These are phyloP conservation scores for Vigna unguiculata DNA, from an alignment of 306 rosid genomes.

Conservation along the genomic window DNA sequence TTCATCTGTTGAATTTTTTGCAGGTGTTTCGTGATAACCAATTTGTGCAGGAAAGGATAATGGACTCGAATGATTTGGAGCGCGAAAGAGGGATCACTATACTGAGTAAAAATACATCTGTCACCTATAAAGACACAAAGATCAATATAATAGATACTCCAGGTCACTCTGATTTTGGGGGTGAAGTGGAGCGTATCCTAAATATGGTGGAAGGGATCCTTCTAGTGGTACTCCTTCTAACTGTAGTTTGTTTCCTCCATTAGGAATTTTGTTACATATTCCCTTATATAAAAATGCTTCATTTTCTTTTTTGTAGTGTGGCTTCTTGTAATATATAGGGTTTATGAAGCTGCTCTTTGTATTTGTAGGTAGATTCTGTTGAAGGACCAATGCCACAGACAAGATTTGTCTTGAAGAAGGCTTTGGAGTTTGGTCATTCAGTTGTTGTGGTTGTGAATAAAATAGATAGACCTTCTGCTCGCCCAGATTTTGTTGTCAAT, in stretches of 20 bases:
- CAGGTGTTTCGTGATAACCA: conserved; percentile 98
- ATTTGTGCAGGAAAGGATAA: conserved; percentile 92
- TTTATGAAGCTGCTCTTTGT: conserved; percentile 11
- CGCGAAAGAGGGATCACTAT: conserved; percentile 98
- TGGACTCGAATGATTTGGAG: conserved; percentile 99
- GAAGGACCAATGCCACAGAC: conserved; percentile 99
- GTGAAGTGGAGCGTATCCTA: conserved; percentile 96
- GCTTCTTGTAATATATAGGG: not conserved
- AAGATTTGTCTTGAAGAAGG: conserved; percentile 98
- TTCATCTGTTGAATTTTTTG: conserved; percentile 43
- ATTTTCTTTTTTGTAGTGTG: not conserved
- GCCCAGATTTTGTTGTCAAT: conserved; percentile 91
- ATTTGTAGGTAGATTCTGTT: conserved; percentile 92
- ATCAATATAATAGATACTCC: conserved; percentile 97
- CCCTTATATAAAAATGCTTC: not conserved
- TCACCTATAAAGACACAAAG: conserved; percentile 83
- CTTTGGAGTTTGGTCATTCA: conserved; percentile 95
- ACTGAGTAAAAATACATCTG: conserved; percentile 93
- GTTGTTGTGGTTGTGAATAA: conserved; percentile 99
- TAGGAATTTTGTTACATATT: conserved; percentile 16
- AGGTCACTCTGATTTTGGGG: conserved; percentile 99
- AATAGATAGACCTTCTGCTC: conserved; percentile 94
- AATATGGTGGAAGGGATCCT: conserved; percentile 99
- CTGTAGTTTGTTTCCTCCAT: conserved; percentile 15
- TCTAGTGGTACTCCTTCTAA: conserved; percentile 74